Conservation (phyloP, 108 stramenopile genomes). For the Conticribra weissflogii region DNA sequence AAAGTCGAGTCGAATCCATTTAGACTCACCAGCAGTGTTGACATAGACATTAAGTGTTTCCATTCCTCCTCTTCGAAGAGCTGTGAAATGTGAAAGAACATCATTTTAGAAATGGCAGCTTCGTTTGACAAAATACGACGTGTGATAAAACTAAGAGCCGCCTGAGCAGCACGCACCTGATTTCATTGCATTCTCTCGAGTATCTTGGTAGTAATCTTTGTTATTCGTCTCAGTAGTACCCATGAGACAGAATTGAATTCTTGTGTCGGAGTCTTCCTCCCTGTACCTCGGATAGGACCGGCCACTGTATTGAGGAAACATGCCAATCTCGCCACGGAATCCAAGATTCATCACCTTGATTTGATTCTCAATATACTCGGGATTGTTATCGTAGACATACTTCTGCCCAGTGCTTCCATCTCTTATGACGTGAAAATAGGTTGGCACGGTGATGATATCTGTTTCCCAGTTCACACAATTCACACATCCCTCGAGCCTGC, state of each 20-base stretch:
- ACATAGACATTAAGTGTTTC: conserved; percentile 32
- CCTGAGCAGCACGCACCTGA: too few relatives aligned
- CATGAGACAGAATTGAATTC: not conserved
- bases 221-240: not conserved
- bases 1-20: too few relatives aligned
- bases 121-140: too few relatives aligned
- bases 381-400: not conserved
- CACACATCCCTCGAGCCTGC: conserved; percentile 1
- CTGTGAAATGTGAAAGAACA: too few relatives aligned
- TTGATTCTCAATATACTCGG: conserved; percentile 3
- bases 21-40: not conserved
- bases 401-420: not conserved
- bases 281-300: conserved; percentile 7
- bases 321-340: conserved; percentile 1
- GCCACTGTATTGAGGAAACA: not conserved
- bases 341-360: conserved; percentile 20
- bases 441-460: conserved; percentile 9
- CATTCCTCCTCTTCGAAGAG: not conserved
- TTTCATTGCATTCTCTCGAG: conserved; percentile 4
- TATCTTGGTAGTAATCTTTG: conserved; percentile 2
- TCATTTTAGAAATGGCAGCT: too few relatives aligned
- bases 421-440: conserved; percentile 19
- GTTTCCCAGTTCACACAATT: conserved; percentile 8
- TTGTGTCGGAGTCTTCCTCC: not conserved
- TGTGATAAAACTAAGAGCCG: too few relatives aligned